Conservation (phyloP, 2,329 filamentous ascomycete genomes). For the Botrytis fabae region DNA sequence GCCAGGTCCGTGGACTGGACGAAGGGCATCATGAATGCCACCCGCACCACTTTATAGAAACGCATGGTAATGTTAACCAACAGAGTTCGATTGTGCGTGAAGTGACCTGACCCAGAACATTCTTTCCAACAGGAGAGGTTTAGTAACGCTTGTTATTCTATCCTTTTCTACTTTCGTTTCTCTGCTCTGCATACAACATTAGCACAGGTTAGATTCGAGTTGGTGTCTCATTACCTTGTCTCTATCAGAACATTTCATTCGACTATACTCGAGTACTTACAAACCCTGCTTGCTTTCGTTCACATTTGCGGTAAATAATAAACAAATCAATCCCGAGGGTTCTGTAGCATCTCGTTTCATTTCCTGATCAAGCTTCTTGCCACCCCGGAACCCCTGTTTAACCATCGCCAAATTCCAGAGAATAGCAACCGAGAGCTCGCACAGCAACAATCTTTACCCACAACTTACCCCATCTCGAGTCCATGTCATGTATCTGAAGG, state of each 20-base stretch:
- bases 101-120: not conserved
- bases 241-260: not conserved
- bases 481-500: not conserved
- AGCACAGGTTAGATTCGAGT: not conserved
- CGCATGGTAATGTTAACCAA: not conserved
- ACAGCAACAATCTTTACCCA: conserved; percentile 7
- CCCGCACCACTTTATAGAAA: not conserved
- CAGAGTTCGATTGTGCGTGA: not conserved
- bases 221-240: not conserved
- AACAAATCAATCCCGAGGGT: not conserved
- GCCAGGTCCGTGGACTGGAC: conserved; percentile 6
- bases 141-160: not conserved
- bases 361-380: conserved; percentile 7
- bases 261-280: not conserved
- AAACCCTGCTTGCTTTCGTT: not conserved
- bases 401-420: not conserved
- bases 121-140: not conserved
- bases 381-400: not conserved
- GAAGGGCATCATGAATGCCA: not conserved
- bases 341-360: not conserved
- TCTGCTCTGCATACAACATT: not conserved
- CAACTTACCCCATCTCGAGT: not conserved
- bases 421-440: not conserved
- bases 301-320: not conserved
- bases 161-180: not conserved